These are phyloP conservation scores for Claviceps citrina DNA, from an alignment of 2,329 filamentous ascomycete species.

Conservation along the genomic window DNA sequence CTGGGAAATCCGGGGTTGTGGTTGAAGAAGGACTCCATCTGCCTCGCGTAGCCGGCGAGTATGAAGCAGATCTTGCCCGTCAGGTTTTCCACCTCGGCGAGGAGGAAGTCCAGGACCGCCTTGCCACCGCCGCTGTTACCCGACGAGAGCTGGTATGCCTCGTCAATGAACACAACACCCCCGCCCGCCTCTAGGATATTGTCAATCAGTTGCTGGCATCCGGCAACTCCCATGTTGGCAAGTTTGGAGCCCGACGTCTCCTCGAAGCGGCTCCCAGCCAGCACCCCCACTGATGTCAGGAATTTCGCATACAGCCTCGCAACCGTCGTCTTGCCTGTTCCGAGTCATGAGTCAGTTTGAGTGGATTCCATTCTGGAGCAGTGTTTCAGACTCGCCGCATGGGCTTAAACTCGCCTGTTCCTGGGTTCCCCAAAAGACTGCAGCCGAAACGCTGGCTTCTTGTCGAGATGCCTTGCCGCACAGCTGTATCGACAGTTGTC, in stretches of 20 bases:
- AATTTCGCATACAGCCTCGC: constrained; percentile 55
- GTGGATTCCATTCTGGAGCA: neutral
- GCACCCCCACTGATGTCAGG: constrained; percentile 42
- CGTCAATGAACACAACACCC: constrained; percentile 62
- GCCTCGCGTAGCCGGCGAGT: constrained; percentile 55
- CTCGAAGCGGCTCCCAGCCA: constrained; percentile 44
- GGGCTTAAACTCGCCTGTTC: constrained; percentile 39
- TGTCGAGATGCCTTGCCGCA: constrained; percentile 42
- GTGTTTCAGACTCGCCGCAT: too few relatives aligned
- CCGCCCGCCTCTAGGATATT: constrained; percentile 41
- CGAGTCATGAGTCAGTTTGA: neutral
- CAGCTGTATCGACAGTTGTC: constrained; percentile 40
- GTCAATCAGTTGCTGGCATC: constrained; percentile 35
- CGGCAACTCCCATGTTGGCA: constrained; percentile 43
- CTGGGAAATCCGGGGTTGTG: constrained; percentile 59
- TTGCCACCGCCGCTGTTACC: constrained; percentile 41
- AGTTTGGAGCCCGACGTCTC: constrained; percentile 56
- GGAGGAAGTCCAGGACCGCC: constrained; percentile 52
- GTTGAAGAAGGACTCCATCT: constrained; percentile 63
- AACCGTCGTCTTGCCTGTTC: constrained; percentile 52
- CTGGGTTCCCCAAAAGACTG: constrained; percentile 55
- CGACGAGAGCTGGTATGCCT: constrained; percentile 58
- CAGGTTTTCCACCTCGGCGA: constrained; percentile 58
- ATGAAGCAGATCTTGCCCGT: constrained; percentile 56
- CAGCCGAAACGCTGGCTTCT: constrained; percentile 45